phyloP scores from a whole-genome alignment of 441 rosid genomes.

The Francoa sonchifolia region DNA sequence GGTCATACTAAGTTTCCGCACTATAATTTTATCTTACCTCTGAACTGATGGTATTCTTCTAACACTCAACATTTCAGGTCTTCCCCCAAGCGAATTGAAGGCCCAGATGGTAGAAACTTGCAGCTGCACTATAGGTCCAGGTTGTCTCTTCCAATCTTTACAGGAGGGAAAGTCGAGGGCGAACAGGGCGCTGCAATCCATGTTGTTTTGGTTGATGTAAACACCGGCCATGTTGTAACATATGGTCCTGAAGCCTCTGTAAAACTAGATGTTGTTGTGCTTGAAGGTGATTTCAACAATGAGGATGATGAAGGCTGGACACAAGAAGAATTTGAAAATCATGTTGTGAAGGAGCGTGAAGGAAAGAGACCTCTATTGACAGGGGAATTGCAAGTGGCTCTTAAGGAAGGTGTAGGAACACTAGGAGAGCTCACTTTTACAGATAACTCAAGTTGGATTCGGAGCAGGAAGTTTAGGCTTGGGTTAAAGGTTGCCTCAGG shows the following conservation, averaged over 20 bases:
- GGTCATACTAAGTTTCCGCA: too few relatives aligned
- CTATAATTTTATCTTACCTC: not conserved
- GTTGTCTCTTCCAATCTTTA: constrained; percentile 90
- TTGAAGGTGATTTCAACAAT: constrained; percentile 89
- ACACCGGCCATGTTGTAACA: constrained; percentile 55
- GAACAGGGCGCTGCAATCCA: constrained; percentile 99
- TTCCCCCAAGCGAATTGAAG: constrained; percentile 85
- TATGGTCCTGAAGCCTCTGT: constrained; percentile 70
- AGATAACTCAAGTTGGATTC: constrained; percentile 97
- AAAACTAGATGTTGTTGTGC: constrained; percentile 78
- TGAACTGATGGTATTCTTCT: too few relatives aligned
- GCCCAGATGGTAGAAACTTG: constrained; percentile 66
- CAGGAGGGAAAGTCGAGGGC: constrained; percentile 97
- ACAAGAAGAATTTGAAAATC: constrained; percentile 85
- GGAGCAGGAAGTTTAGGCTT: constrained; percentile 91
- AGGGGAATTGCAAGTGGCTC: constrained; percentile 77
- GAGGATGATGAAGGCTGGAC: constrained; percentile 94
- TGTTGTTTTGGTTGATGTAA: constrained; percentile 57
- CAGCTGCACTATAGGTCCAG: constrained; percentile 71
- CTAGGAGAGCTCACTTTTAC: constrained; percentile 86
- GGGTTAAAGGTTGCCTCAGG: constrained; percentile 76
- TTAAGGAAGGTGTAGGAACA: constrained; percentile 96
- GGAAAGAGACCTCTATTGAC: constrained; percentile 93
- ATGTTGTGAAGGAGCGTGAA: constrained; percentile 88
- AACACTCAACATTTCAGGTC: constrained; percentile 22